These are phyloP conservation scores for Cenchrus americanus DNA, from an alignment of 176 grass and related monocot genomes.

Conservation along the genomic window DNA sequence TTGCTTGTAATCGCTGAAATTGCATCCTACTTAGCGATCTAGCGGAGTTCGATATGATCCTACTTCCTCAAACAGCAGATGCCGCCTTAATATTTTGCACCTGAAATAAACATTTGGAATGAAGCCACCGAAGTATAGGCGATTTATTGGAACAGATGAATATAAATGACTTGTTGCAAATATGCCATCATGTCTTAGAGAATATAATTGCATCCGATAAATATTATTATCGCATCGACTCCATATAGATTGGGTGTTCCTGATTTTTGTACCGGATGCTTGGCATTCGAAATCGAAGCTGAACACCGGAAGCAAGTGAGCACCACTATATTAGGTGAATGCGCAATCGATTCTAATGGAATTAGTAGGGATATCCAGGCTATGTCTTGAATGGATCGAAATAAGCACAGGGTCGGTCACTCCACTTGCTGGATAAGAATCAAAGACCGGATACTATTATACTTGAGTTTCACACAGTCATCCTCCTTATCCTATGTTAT, in stretches of 20 bases:
- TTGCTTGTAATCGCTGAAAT: too few relatives aligned
- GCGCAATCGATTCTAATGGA: background rate
- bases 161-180: constrained; percentile 11
- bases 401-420: constrained; percentile 33
- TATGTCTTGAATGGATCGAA: constrained; percentile 32
- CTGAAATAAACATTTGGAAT: constrained; percentile 47
- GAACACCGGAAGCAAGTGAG: constrained; percentile 21
- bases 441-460: constrained; percentile 32
- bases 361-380: constrained; percentile 20
- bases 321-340: constrained; percentile 15
- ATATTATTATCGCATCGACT: background rate
- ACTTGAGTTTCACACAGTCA: constrained; percentile 35
- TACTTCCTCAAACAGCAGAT: constrained; percentile 42
- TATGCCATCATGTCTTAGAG: background rate
- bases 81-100: constrained; percentile 43
- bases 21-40: too few relatives aligned
- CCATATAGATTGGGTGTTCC: background rate
- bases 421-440: constrained; percentile 36
- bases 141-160: constrained; percentile 11
- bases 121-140: constrained; percentile 13
- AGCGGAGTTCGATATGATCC: constrained; percentile 26
- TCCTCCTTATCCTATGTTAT: constrained; percentile 39
- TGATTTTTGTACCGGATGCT: constrained; percentile 17
- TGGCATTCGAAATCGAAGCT: constrained; percentile 22
- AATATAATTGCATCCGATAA: constrained; percentile 18